These are phyloP conservation scores for Soucietia sequanensis DNA, from an alignment of 805 yeast species.

Conservation along the genomic window DNA sequence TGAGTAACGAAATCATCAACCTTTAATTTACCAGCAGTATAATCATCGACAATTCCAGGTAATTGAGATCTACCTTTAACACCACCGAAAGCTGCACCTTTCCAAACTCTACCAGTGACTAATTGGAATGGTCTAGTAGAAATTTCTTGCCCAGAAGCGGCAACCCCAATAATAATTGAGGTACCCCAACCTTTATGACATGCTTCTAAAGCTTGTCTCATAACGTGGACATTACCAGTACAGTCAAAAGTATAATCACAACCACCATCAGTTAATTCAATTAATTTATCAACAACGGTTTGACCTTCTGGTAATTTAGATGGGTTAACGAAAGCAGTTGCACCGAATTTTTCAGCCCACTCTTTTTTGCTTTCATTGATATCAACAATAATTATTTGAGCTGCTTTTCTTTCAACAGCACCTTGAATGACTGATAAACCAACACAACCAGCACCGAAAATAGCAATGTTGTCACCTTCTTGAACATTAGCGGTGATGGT, in stretches of 20 bases:
- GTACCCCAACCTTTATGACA: constrained; percentile 99
- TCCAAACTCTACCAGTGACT: constrained; percentile 98
- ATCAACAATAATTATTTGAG: constrained; percentile 81
- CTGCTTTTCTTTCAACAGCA: constrained; percentile 79
- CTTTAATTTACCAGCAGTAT: constrained; percentile 74
- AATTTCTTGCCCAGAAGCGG: constrained; percentile 97
- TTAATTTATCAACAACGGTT: constrained; percentile 75
- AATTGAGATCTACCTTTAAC: constrained; percentile 96
- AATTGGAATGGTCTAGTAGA: constrained; percentile 97
- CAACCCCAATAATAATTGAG: constrained; percentile 94
- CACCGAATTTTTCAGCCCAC: constrained; percentile 90
- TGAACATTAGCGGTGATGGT: constrained; percentile 88
- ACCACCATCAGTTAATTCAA: constrained; percentile 96
- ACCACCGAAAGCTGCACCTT: constrained; percentile 99
- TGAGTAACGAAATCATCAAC: constrained; percentile 96
- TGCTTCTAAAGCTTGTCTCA: constrained; percentile 95
- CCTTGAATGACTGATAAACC: constrained; percentile 97
- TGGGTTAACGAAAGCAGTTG: constrained; percentile 93
- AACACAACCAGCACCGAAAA: constrained; percentile 97
- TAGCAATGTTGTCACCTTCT: constrained; percentile 90
- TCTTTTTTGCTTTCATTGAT: constrained; percentile 78
- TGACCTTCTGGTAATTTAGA: constrained; percentile 68
- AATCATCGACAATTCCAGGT: constrained; percentile 86
- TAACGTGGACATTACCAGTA: constrained; percentile 92
- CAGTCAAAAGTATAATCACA: constrained; percentile 95